Conservation (phyloP, 2,329 filamentous ascomycete species). For the Cercospora nicotianae region DNA sequence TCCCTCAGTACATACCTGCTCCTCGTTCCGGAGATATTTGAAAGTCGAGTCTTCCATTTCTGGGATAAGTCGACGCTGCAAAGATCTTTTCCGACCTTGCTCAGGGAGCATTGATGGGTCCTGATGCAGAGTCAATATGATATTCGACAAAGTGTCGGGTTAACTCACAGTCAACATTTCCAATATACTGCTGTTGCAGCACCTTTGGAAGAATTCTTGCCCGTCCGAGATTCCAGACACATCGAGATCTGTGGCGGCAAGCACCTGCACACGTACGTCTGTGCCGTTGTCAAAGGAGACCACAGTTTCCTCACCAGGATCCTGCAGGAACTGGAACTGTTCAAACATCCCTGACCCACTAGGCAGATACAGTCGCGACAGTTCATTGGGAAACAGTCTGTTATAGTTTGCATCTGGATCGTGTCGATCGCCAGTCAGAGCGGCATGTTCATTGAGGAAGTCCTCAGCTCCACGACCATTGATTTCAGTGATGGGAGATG, state of each 20-base stretch:
- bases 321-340: not conserved
- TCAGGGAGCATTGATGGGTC: not conserved
- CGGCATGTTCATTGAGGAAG: slow-evolving; percentile 39
- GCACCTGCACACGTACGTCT: not conserved
- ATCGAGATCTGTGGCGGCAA: slow-evolving; percentile 4
- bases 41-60: not conserved
- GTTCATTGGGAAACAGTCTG: slow-evolving; percentile 39
- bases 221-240: slow-evolving; percentile 43
- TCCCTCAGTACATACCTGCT: not conserved
- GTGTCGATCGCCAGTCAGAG: slow-evolving; percentile 37
- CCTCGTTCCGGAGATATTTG: not conserved
- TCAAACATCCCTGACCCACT: not conserved
- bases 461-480: slow-evolving; percentile 39
- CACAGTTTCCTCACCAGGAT: slow-evolving; percentile 7
- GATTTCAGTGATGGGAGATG: slow-evolving; percentile 42
- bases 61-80: not conserved
- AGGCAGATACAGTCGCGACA: slow-evolving; percentile 6
- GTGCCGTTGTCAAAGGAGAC: slow-evolving; percentile 6
- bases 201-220: slow-evolving; percentile 43
- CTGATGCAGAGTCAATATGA: not conserved
- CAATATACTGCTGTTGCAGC: slow-evolving; percentile 31
- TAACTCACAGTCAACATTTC: not conserved
- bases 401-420: slow-evolving; percentile 47
- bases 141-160: not conserved
- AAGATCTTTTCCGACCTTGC: not conserved